A percentile compares a stretch with the other conserved stretches of the same genome.
Evolutionary conservation across 139 green algal genomes (phyloP).

Genomic region (Coccomyxa sp.): DNA sequence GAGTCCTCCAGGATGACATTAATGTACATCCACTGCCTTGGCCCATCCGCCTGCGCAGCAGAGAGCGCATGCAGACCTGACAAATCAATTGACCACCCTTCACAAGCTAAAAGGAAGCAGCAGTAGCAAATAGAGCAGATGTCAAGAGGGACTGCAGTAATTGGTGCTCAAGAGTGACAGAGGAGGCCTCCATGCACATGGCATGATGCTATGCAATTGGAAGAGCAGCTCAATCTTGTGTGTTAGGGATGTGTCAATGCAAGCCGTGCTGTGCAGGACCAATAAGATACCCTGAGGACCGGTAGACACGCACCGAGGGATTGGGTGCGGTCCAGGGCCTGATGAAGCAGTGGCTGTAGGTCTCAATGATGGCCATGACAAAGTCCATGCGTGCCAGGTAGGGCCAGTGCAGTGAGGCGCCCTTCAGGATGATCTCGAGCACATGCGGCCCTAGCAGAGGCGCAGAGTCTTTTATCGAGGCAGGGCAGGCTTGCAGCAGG

Average conservation of each 20-base stretch:
- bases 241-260: neutral
- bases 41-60: neutral
- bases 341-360: conserved; percentile 26
- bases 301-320: conserved; percentile 1
- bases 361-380: conserved; percentile 21
- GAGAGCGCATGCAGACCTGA: neutral
- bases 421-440: conserved; percentile 24
- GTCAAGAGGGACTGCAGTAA: neutral
- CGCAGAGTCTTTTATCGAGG: neutral
- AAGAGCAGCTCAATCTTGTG: neutral
- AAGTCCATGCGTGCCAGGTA: conserved; percentile 23
- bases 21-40: conserved; percentile 36
- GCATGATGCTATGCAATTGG: neutral
- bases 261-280: no score
- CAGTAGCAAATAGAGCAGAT: no score
- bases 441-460: conserved; percentile 13
- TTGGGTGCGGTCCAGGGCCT: conserved; percentile 12
- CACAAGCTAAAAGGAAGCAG: no score
- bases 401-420: conserved; percentile 22
- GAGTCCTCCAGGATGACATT: conserved; percentile 38
- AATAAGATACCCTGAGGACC: no score
- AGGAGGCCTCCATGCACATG: neutral
- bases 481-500: conserved; percentile 9
- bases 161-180: neutral
- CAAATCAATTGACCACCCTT: no score